Base-by-base conservation (phyloP, 1,284 basidiomycete genomes). In the Rhodotorula sp. region DNA sequence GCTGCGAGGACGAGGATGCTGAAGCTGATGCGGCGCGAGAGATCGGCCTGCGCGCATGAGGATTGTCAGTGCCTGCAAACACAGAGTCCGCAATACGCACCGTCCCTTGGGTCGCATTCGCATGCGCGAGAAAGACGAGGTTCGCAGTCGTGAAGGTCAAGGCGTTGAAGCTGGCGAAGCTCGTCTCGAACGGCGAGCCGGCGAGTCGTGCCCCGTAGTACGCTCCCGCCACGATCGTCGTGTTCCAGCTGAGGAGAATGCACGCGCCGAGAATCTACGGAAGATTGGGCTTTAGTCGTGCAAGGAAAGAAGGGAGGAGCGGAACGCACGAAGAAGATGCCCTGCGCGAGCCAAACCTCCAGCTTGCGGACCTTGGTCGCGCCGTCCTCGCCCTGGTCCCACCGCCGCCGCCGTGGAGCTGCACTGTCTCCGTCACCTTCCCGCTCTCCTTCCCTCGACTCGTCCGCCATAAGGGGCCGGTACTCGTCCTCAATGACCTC, bases 131-230 rank as follows among this genome's bases (percentile, higher is more conserved):
- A 63, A 78, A 77, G 32, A 75, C 19, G 29, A 78, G 51, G 64
- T 78, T 79, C 62, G 67, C 70, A 1, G 70, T 64, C 21, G 75
- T 79, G 66, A 76, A 79, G 17, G 76, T 73, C 27, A 79, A 53
- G 29, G 78, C 68, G 32, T 78, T 65, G 70, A 75, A 78, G 48
- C 41, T 61, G 3, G 71, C 65, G 54, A 71, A 77, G 34, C 72
- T 70, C 32, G 61, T 51, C 60, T 75, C 64, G 66, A 73, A 75
- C 0, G 69, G 57, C 25, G 72, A 76, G 15, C 65, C 71, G 34
- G 59, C 55, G 10, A 77, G 67, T 12, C 75, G 70, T 17, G 73
- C 71, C 8, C 48, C 59, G 58, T 77, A 78, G 73, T 78, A 79
- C 15, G 67, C 57, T 1, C 69, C 68, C 0, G 75, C 72, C 50